Evolutionary conservation across 2,329 filamentous ascomycete genomes (phyloP), one percentile per base, ranked within the genome.

Genomic region (Fusarium sp.): DNA sequence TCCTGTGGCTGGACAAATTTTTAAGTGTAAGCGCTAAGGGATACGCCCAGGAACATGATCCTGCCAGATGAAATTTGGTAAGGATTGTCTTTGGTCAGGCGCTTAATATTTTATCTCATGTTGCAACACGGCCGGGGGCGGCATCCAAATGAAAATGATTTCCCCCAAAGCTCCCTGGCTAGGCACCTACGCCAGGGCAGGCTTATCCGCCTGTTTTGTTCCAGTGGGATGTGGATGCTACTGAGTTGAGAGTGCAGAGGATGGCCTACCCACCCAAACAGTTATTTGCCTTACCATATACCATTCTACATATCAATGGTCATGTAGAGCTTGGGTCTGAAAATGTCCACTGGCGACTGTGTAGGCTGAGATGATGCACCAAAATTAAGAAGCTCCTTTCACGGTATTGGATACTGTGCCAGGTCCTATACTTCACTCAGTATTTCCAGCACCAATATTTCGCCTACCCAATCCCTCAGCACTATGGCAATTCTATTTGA

Each of bases 11-110:
- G 30, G 52, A 42, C 44, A 36, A 28, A 58, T n/a, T n/a, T 14
- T 7, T 14, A 15, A 56, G 22, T 13, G 45, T 66, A 64, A 66
- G 62, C 62, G 44, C 62, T 66, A 66, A 58, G 14, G 20, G 26
- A 42, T 20, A 17, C 20, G 36, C 17, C 41, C 42, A 65, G 24
- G 51, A 26, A 65, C 47, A 34, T 42, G 44, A 44, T 62, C 62
- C 47, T 66, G n/a, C 20, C 42, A 17, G 22, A 13, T 20, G 30
- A 22, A 28, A 45, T 17, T 10, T 3, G 34, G n/a, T 9, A 41
- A 28, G 38, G 39, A 41, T 64, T 18, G 24, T 44, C 62, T 10
- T 18, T 9, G 28, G 32, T 41, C 34, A 42, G 24, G 61, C 61
- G 55, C 55, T 41, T 63, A 26, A 38, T 36, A 22, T 22, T 55